phyloP scores from a whole-genome alignment of 192 early-diverging fungal genomes.

The Rhizophagus clarus region DNA sequence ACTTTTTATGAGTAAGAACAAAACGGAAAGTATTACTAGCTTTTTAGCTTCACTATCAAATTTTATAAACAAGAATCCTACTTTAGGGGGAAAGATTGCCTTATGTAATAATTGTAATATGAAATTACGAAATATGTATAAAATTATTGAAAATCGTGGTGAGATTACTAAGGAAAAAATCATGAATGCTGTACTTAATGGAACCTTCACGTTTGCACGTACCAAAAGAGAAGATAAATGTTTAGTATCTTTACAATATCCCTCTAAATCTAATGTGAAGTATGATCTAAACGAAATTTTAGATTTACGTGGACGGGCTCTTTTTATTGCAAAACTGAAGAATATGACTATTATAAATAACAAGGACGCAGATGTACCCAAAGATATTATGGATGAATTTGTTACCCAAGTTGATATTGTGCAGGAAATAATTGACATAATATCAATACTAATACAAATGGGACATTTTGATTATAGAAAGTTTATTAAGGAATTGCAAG shows the following conservation, averaged over 20 bases:
- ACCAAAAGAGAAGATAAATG: constrained; percentile 12
- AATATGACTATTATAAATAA: too few relatives aligned
- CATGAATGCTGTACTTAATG: constrained; percentile 22
- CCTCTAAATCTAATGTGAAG: background rate
- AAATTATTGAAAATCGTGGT: background rate
- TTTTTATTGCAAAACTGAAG: constrained; percentile 25
- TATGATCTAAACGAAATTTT: background rate
- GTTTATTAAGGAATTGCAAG: background rate
- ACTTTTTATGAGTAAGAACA: background rate
- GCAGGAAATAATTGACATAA: constrained; percentile 21
- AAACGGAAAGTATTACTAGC: background rate
- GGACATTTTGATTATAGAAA: constrained; percentile 33
- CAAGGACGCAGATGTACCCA: too few relatives aligned
- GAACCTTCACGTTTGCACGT: constrained; percentile 23
- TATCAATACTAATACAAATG: constrained; percentile 22
- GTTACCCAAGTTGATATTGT: constrained; percentile 29
- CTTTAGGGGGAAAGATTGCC: background rate
- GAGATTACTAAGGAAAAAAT: constrained; percentile 25
- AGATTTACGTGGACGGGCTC: constrained; percentile 34
- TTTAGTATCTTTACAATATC: constrained; percentile 21
- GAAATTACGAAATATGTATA: constrained; percentile 15
- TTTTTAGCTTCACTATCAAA: background rate
- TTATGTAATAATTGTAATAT: constrained; percentile 23
- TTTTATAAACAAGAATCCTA: background rate
- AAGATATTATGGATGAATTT: constrained; percentile 9